These are phyloP conservation scores for Hanseniaspora pseudoguilliermondii DNA, from an alignment of 805 yeast genomes.

Conservation along the genomic window DNA sequence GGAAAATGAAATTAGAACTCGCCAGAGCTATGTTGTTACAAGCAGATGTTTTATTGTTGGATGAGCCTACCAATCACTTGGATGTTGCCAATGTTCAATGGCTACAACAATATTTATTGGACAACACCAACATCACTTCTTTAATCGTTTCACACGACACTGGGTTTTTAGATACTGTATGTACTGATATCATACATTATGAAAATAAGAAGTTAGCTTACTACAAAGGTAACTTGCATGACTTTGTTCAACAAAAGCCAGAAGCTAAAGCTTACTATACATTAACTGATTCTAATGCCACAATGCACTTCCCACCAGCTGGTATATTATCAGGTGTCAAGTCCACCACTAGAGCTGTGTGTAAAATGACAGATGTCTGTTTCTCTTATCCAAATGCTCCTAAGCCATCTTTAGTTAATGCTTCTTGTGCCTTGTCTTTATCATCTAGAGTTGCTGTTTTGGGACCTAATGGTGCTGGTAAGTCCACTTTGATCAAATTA, in stretches of 20 bases:
- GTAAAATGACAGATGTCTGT: slow-evolving; percentile 71
- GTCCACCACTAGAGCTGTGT: slow-evolving; percentile 87
- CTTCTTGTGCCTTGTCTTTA: slow-evolving; percentile 80
- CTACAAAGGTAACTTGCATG: slow-evolving; percentile 91
- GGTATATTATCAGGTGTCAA: slow-evolving; percentile 96
- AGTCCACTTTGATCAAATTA: slow-evolving; percentile 85
- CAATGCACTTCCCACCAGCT: slow-evolving; percentile 98
- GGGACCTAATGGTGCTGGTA: slow-evolving; percentile 99
- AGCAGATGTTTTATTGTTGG: slow-evolving; percentile 87
- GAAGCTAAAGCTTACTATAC: slow-evolving; percentile 95
- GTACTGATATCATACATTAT: slow-evolving; percentile 93
- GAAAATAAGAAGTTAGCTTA: slow-evolving; percentile 89
- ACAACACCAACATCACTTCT: slow-evolving; percentile 79
- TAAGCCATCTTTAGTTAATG: slow-evolving; percentile 66
- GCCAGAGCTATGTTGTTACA: slow-evolving; percentile 98
- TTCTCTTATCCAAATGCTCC: slow-evolving; percentile 82
- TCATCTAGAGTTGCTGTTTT: slow-evolving; percentile 94
- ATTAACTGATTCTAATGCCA: slow-evolving; percentile 78
- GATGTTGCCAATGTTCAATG: slow-evolving; percentile 89
- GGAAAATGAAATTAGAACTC: slow-evolving; percentile 97
- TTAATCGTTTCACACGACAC: slow-evolving; percentile 96
- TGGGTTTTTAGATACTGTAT: slow-evolving; percentile 86
- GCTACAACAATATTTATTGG: slow-evolving; percentile 77
- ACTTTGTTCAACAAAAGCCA: slow-evolving; percentile 81
- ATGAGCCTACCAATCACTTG: slow-evolving; percentile 97